Base-by-base conservation (phyloP, 768 basidiomycete genomes). In the Hypsizygus marmoreus region DNA sequence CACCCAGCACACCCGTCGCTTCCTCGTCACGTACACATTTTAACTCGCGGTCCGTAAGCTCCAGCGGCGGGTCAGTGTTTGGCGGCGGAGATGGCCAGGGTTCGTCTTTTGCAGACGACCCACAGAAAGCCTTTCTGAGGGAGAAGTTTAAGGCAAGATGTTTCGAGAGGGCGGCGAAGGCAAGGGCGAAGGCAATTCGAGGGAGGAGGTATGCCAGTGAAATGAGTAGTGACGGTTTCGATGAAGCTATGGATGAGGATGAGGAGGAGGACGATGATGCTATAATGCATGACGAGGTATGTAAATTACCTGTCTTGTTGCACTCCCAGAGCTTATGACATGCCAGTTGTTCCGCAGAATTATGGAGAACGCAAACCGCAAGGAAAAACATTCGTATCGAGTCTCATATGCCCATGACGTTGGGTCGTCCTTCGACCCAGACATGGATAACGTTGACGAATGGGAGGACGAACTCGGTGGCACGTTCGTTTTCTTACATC, bases 361-460 rank as follows among this genome's bases (percentile, higher is more conserved):
- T 22, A 71, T 89, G 63, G 68, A 71, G 6, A 80, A 77, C 56
- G 66, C 78, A 10, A 73, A 71, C 24, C 68, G 73, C 9, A 81
- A 75, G 54, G 60, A 67, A 13, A 67, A 60, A 2, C 77, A 87
- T 56, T 62, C 72, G 2, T 87, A 83, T 53, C 74, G 77, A 7
- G 59, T 86, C 2, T 88, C 85, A 1, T 89, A 84, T 49, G 74
- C 78, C 20, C 59, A 68, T 13, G 85, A 88, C 46, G 86, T 89
- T 3, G 87, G 87, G 4, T 86, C 85, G 12, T 88, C 87, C 1
- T 79, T 87, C 47, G 87, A 89, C 58, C 87, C 87, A 4, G 80
- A 81, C 59, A 65, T 87, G 57, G 84, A 89, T 25, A 84, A 88
- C 45, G 61, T 77, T 4, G 65, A 54, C 16, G 57, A 61, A n/a